Percentiles rank a stretch among this genome's conserved stretches.
phyloP scores from a whole-genome alignment of 2,329 filamentous ascomycete genomes.

The Raffaelea deltoideospora region DNA sequence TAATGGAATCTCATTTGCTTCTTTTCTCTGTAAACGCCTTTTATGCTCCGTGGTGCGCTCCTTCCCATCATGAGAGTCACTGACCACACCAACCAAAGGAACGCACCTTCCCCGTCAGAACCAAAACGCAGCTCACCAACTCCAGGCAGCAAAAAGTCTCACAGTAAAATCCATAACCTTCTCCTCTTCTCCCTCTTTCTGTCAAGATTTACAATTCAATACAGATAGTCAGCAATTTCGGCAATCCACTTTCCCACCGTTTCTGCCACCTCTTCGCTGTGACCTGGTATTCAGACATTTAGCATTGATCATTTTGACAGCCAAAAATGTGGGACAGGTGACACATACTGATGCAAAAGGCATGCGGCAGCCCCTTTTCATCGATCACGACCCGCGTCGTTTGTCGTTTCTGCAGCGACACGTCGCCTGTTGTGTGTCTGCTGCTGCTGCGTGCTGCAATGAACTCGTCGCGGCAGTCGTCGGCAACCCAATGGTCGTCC shows the following conservation, averaged over 20 bases:
- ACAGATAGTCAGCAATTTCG: too few relatives aligned
- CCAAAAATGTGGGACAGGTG: neutral
- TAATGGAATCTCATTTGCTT: too few relatives aligned
- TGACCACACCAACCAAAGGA: too few relatives aligned
- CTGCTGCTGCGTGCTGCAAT: conserved; percentile 31
- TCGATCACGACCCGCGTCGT: conserved; percentile 37
- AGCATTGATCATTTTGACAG: conserved; percentile 2
- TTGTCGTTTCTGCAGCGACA: conserved; percentile 14
- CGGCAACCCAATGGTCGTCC: conserved; percentile 47
- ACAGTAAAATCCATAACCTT: too few relatives aligned
- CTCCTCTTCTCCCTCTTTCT: too few relatives aligned
- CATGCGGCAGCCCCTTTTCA: conserved; percentile 39
- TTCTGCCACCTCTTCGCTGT: conserved; percentile 32
- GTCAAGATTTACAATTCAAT: too few relatives aligned
- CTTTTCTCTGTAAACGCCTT: too few relatives aligned
- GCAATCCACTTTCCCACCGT: conserved; percentile 33
- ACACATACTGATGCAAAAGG: conserved; percentile 40
- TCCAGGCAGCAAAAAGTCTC: too few relatives aligned
- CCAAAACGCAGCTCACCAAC: too few relatives aligned
- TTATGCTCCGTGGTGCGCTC: too few relatives aligned
- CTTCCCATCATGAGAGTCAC: too few relatives aligned
- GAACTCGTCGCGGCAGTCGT: conserved; percentile 39
- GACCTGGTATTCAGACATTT: conserved; percentile 18
- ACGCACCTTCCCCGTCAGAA: too few relatives aligned
- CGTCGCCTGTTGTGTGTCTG: conserved; percentile 16